phyloP scores from a whole-genome alignment of 2,329 filamentous ascomycete genomes.

The Phyllosticta citribraziliensis region DNA sequence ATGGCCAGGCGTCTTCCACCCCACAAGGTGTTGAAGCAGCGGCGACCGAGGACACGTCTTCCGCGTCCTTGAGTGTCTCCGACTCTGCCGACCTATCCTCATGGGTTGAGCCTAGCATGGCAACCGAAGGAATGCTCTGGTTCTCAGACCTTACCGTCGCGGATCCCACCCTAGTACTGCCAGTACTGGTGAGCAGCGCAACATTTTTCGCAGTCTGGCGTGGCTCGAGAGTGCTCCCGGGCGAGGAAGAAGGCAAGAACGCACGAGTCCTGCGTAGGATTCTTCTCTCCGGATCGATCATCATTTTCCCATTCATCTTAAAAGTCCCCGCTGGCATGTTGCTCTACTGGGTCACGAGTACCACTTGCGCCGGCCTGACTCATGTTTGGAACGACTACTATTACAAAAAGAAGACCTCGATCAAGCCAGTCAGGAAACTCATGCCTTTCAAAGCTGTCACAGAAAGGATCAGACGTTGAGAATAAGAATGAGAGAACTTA shows the following conservation, averaged over 20 bases:
- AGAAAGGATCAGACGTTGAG: not conserved
- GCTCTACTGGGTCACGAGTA: slow-evolving; percentile 31
- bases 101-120: slow-evolving; percentile 41
- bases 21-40: not conserved
- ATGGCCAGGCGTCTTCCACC: not conserved
- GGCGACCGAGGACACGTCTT: not conserved
- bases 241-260: not conserved
- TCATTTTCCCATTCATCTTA: slow-evolving; percentile 25
- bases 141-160: slow-evolving; percentile 46
- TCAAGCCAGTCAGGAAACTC: not conserved
- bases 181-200: slow-evolving; percentile 37
- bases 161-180: slow-evolving; percentile 43
- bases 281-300: slow-evolving; percentile 20
- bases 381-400: slow-evolving; percentile 21
- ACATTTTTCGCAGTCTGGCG: not conserved
- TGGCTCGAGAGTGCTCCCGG: not conserved
- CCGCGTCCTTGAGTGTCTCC: not conserved
- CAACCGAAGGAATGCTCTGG: slow-evolving; percentile 51
- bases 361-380: slow-evolving; percentile 24
- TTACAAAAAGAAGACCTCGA: not conserved
- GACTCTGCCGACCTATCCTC: not conserved
- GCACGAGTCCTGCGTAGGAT: slow-evolving; percentile 12
- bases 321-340: slow-evolving; percentile 31
- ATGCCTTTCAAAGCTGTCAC: not conserved
- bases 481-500: not conserved